Conservation (phyloP, 495 filamentous ascomycete species). For the Penicillium paradoxum region DNA sequence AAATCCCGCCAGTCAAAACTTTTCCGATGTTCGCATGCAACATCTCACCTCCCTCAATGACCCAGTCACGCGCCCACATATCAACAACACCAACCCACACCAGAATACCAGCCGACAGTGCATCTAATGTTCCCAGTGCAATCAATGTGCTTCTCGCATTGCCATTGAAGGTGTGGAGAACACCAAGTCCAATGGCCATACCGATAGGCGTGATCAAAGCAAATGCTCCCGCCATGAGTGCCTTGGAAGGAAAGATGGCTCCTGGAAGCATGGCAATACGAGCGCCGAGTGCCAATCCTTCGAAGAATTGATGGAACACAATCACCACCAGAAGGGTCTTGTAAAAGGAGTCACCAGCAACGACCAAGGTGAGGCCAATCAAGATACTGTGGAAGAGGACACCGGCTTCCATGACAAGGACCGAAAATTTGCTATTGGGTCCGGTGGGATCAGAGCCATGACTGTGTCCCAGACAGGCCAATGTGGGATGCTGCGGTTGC, state of each 20-base stretch:
- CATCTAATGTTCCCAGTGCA: constrained; percentile 40
- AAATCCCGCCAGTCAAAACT: constrained; percentile 32
- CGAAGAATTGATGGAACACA: constrained; percentile 63
- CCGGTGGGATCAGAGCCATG: constrained; percentile 28
- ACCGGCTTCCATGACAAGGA: constrained; percentile 63
- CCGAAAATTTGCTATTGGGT: constrained; percentile 49
- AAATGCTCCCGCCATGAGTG: constrained; percentile 32
- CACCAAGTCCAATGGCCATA: constrained; percentile 43
- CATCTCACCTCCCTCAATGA: constrained; percentile 40
- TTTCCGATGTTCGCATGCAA: constrained; percentile 27
- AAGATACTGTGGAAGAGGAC: constrained; percentile 66
- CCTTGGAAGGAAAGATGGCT: constrained; percentile 31
- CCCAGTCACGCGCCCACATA: constrained; percentile 44
- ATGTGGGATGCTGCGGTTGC: constrained; percentile 6
- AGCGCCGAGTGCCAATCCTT: constrained; percentile 68
- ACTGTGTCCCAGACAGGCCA: constrained; percentile 26
- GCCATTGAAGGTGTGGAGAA: constrained; percentile 39
- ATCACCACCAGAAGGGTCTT: constrained; percentile 70
- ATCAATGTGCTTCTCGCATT: constrained; percentile 33
- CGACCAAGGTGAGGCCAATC: constrained; percentile 34
- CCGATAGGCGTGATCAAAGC: constrained; percentile 42
- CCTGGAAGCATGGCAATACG: constrained; percentile 68
- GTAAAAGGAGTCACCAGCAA: constrained; percentile 48
- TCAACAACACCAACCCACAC: constrained; percentile 45
- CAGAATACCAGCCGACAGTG: constrained; percentile 43